Percentiles rank a stretch among this genome's conserved stretches.
phyloP scores from a whole-genome alignment of 352 stramenopile species.

The Pythium phragmiticola region DNA sequence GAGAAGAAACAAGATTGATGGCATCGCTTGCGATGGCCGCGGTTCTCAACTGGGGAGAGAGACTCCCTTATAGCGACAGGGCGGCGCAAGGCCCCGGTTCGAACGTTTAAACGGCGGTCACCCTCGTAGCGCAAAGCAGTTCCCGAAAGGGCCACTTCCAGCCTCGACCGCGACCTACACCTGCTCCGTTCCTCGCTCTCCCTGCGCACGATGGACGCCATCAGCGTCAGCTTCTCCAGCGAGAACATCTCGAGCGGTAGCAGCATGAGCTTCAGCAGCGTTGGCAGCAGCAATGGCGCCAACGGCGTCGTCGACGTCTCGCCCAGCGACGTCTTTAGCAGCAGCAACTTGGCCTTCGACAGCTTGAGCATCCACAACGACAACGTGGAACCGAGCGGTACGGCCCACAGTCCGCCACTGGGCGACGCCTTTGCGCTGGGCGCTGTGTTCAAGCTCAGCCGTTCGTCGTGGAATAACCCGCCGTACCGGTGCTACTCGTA shows the following conservation, averaged over 20 bases:
- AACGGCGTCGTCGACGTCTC: neutral
- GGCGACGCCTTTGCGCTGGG: constrained; percentile 23
- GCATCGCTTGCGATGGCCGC: neutral
- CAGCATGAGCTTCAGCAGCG: constrained; percentile 4
- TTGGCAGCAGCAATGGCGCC: neutral
- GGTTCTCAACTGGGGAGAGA: neutral
- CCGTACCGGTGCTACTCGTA: constrained; percentile 17
- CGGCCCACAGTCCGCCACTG: neutral
- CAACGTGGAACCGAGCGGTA: neutral
- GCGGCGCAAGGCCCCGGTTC: neutral
- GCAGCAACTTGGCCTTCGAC: neutral
- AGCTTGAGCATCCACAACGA: neutral
- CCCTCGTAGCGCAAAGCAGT: neutral
- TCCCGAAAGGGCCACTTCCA: neutral
- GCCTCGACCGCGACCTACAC: neutral
- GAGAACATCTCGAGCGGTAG: neutral
- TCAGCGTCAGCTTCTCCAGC: neutral
- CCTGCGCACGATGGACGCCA: neutral
- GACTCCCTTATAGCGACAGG: neutral
- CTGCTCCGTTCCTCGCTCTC: neutral
- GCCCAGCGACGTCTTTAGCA: neutral
- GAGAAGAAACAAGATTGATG: neutral
- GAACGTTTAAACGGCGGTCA: neutral
- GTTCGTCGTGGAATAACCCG: neutral
- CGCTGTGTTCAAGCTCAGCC: constrained; percentile 34